These are phyloP conservation scores for Malus hybrid DNA, from an alignment of 331 rosid species.

Conservation along the genomic window DNA sequence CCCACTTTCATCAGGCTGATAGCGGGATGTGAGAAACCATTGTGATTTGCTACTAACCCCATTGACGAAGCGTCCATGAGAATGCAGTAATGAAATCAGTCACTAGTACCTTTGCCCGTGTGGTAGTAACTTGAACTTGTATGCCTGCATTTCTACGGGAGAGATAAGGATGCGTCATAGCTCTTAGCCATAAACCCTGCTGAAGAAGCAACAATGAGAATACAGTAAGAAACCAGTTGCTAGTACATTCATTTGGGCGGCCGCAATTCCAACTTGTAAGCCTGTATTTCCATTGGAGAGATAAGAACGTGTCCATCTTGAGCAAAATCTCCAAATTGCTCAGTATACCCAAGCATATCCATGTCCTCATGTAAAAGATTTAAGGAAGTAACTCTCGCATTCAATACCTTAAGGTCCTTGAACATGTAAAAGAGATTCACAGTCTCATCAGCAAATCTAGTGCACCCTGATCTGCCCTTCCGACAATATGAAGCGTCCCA, in stretches of 20 bases:
- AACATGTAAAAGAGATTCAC: conserved; percentile 69
- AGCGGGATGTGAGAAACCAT: conserved; percentile 9
- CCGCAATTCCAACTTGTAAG: conserved; percentile 76
- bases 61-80: conserved; percentile 7
- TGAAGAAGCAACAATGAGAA: conserved; percentile 8
- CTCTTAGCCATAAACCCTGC: not conserved
- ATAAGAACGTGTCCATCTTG: conserved; percentile 64
- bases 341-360: conserved; percentile 64
- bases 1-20: conserved; percentile 9
- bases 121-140: conserved; percentile 55
- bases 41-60: not conserved
- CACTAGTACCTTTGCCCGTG: conserved; percentile 8
- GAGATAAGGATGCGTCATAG: conserved; percentile 34
- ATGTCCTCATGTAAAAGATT: conserved; percentile 86
- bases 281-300: conserved; percentile 90
- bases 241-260: conserved; percentile 24
- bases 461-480: conserved; percentile 79
- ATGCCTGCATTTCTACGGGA: conserved; percentile 81
- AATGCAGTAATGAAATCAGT: not conserved
- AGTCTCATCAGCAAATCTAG: conserved; percentile 44
- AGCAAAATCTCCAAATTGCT: conserved; percentile 47
- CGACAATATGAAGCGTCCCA: conserved; percentile 87
- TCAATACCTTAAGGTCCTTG: conserved; percentile 45
- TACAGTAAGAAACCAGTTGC: not conserved
- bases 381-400: conserved; percentile 60